Percentiles rank a stretch among this genome's conserved stretches.
Conservation (phyloP, 1,284 basidiomycete genomes). For the Rhodotorula sp. region DNA sequence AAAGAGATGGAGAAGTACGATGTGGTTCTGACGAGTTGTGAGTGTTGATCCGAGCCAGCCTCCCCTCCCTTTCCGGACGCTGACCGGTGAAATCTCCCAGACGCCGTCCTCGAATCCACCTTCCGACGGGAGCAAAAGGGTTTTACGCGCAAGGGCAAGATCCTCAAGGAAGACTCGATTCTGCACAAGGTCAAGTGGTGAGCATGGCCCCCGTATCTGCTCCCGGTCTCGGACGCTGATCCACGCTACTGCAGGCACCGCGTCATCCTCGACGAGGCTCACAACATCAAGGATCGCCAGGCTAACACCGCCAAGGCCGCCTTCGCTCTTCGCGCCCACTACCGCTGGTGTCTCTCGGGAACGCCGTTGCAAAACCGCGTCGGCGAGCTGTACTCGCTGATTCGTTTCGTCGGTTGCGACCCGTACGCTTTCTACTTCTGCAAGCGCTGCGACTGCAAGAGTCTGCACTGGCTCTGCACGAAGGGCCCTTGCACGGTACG, state of each 20-base stretch:
- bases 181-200: slow-evolving; percentile 81
- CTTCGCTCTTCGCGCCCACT: slow-evolving; percentile 78
- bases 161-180: slow-evolving; percentile 84
- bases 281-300: slow-evolving; percentile 87
- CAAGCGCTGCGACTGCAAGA: slow-evolving; percentile 76
- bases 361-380: slow-evolving; percentile 72
- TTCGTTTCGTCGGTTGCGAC: slow-evolving; percentile 72
- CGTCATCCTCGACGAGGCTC: slow-evolving; percentile 81
- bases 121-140: slow-evolving; percentile 91
- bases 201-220: slow-evolving; percentile 53
- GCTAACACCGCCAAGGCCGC: slow-evolving; percentile 96
- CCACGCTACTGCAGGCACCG: slow-evolving; percentile 69
- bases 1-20: slow-evolving; percentile 78
- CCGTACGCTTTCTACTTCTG: slow-evolving; percentile 79
- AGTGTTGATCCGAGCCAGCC: background rate
- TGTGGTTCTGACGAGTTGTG: slow-evolving; percentile 58
- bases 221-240: slow-evolving; percentile 47
- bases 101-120: slow-evolving; percentile 81
- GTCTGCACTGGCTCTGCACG: slow-evolving; percentile 83
- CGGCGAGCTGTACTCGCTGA: slow-evolving; percentile 93
- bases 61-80: background rate
- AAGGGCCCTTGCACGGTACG: slow-evolving; percentile 83
- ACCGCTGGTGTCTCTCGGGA: slow-evolving; percentile 90
- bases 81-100: slow-evolving; percentile 46
- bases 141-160: slow-evolving; percentile 78